Percentiles rank a stretch among this genome's conserved stretches.
phyloP scores from a whole-genome alignment of 805 yeast species.

The Schizosaccharomyces octosporus region DNA sequence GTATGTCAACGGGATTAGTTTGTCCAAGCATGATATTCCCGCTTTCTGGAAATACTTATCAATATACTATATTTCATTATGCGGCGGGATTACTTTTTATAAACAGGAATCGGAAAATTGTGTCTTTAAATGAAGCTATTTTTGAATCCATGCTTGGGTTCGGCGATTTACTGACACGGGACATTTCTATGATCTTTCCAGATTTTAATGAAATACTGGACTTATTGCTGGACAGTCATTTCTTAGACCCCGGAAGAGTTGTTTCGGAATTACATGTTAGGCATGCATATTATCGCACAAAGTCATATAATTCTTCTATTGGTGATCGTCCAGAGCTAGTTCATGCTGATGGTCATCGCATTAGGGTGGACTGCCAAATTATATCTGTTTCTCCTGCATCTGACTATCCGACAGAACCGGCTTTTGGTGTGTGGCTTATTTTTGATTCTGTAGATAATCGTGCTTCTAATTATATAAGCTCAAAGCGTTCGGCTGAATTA shows the following conservation, averaged over 20 bases:
- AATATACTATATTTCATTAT: neutral
- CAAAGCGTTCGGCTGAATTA: neutral
- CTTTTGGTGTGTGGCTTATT: neutral
- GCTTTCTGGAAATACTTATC: neutral
- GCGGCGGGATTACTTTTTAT: neutral
- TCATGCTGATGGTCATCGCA: neutral
- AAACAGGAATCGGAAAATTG: neutral
- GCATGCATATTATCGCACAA: neutral
- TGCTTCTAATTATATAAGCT: neutral
- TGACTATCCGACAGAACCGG: neutral
- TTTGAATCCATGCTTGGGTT: neutral
- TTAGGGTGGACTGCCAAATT: neutral
- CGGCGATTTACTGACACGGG: neutral
- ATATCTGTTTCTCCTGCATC: neutral
- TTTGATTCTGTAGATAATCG: neutral
- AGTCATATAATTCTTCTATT: neutral
- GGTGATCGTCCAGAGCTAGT: neutral
- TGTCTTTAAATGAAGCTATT: neutral
- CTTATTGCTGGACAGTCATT: neutral
- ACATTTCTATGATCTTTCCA: neutral
- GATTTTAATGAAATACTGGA: neutral
- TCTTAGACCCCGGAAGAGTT: neutral
- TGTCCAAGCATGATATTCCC: neutral
- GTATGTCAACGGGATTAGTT: neutral
- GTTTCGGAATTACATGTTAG: neutral